These are phyloP conservation scores for Pestalotiopsis fici DNA, from an alignment of 2,329 filamentous ascomycete species.

Conservation along the genomic window DNA sequence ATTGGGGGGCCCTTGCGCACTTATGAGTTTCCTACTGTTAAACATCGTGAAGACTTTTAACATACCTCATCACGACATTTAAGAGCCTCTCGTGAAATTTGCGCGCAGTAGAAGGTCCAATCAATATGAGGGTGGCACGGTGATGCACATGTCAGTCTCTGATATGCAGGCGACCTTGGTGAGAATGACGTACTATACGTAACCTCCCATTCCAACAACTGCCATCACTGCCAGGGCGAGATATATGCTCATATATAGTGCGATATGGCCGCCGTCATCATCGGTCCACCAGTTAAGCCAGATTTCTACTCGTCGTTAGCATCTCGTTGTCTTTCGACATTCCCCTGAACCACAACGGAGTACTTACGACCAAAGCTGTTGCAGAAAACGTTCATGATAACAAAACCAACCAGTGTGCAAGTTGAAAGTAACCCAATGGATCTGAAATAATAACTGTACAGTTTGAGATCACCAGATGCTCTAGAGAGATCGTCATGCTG, in stretches of 20 bases:
- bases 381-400: conserved; percentile 1
- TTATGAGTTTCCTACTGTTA: not conserved
- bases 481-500: not conserved
- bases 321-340: not conserved
- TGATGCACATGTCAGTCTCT: not conserved
- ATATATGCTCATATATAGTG: conserved; percentile 38
- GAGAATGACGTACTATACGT: conserved; percentile 20
- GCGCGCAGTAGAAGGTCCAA: not conserved
- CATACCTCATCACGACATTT: conserved; percentile 2
- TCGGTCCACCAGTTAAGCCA: conserved; percentile 53
- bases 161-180: not conserved
- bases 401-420: not conserved
- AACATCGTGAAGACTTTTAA: not conserved
- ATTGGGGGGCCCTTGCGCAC: conserved; percentile 9
- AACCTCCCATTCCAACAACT: conserved; percentile 20
- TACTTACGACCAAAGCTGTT: not conserved
- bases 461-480: not conserved
- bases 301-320: conserved; percentile 28
- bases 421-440: not conserved
- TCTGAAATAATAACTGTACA: not conserved
- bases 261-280: conserved; percentile 33
- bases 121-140: conserved; percentile 3
- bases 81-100: conserved; percentile 1
- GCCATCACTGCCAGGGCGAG: conserved; percentile 24
- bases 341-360: not conserved